Base-by-base conservation (phyloP, 345 rosid species). In the Boechera retrofracta region DNA sequence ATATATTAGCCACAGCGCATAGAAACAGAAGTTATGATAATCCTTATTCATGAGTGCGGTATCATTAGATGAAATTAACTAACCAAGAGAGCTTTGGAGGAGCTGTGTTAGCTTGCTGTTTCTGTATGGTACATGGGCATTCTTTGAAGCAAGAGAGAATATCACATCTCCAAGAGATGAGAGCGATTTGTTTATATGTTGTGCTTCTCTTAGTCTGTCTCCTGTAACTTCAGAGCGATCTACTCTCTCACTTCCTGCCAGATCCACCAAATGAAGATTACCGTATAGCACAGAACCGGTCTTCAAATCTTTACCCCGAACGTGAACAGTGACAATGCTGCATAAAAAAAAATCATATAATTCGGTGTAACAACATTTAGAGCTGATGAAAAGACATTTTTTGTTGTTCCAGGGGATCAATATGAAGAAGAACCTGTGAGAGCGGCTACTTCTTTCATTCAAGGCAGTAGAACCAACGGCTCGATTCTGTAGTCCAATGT, bases 61-160 rank as follows among this genome's bases (percentile, higher is more conserved):
- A 13, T 56, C 3, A 15, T 12, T 56, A 56, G 39, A 56, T 31
- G 21, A 56, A 15, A 2, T 29, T 6, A 5, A 64, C 64, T 54
- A 65, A 67, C 99, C 99, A 49, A 96, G 82, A 68, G 95, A 91
- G 78, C 85, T 82, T 64, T 96, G 99, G 47, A 96, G 97, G 55
- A 96, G 70, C 78, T 96, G 99, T 78, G 99, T 96, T 51, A 96
- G 92, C 85, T 96, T 96, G 96, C 99, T 96, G 71, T 96, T 96
- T 81, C 99, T 86, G 59, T 91, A 96, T 0, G 99, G 99, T 28
- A 96, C 85, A 69, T 96, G 99, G 4, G 94, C 15, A 78, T 84
- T 86, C 85, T 93, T 96, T 74, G 91, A 91, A 44, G 98, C 88
- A 28, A 96, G 88, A 61, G 99, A 86, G 48, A 89, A 96, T 71